phyloP scores from a whole-genome alignment of 176 grass and related monocot species.

The Panicum miliaceum region DNA sequence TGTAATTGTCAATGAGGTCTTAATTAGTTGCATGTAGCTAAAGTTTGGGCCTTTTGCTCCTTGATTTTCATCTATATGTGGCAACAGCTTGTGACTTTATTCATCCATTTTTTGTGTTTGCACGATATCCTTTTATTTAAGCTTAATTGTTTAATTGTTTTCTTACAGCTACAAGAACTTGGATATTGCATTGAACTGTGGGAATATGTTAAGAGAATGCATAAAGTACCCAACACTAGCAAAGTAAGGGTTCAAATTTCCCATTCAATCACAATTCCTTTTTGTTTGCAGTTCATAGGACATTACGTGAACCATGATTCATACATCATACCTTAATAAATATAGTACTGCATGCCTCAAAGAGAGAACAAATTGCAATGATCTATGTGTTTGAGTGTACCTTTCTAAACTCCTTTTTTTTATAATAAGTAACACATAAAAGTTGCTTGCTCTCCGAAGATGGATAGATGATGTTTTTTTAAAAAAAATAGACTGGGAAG shows the following conservation, averaged over 20 bases:
- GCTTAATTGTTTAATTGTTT: slow-evolving; percentile 23
- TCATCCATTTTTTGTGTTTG: background rate
- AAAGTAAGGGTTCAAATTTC: slow-evolving; percentile 74
- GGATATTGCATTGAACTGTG: slow-evolving; percentile 98
- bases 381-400: background rate
- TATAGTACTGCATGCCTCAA: background rate
- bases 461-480: background rate
- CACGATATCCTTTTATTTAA: slow-evolving; percentile 16
- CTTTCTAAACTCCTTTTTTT: background rate
- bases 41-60: background rate
- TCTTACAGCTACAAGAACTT: slow-evolving; percentile 91
- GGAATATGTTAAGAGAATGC: slow-evolving; percentile 97
- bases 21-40: slow-evolving; percentile 16
- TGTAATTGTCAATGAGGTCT: slow-evolving; percentile 10
- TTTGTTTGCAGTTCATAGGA: slow-evolving; percentile 9
- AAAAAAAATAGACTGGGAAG: background rate
- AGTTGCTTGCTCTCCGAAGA: background rate
- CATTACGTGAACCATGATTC: background rate
- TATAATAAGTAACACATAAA: background rate
- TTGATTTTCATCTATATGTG: background rate
- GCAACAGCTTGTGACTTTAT: background rate
- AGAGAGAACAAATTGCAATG: background rate
- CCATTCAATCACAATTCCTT: background rate
- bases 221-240: slow-evolving; percentile 92
- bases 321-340: background rate